These are phyloP conservation scores for Bipolaris sorokiniana DNA, from an alignment of 2,329 filamentous ascomycete species.

Conservation along the genomic window DNA sequence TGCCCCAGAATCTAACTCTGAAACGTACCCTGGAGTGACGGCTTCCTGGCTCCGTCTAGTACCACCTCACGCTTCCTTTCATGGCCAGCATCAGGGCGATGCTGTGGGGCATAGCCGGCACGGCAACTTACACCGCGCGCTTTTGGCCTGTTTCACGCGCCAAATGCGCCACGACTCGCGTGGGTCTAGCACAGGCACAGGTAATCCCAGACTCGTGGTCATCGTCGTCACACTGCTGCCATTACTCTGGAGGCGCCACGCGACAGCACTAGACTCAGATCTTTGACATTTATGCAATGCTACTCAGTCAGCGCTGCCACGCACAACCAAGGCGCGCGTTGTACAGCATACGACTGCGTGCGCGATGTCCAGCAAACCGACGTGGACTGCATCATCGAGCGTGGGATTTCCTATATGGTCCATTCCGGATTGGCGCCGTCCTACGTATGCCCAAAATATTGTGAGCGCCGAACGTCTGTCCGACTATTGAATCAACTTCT, in stretches of 20 bases:
- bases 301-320: slow-evolving; percentile 19
- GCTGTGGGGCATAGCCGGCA: slow-evolving; percentile 6
- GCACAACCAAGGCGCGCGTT: slow-evolving; percentile 18
- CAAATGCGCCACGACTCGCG: slow-evolving; percentile 20
- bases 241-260: slow-evolving; percentile 20
- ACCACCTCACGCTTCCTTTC: slow-evolving; percentile 3
- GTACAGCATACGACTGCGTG: slow-evolving; percentile 13
- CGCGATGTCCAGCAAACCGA: slow-evolving; percentile 6
- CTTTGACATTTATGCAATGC: slow-evolving; percentile 14
- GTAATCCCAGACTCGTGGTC: slow-evolving; percentile 19
- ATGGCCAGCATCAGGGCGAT: slow-evolving; percentile 7
- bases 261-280: slow-evolving; percentile 16
- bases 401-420: slow-evolving; percentile 14
- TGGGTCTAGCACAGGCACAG: slow-evolving; percentile 8
- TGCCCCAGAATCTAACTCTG: slow-evolving; percentile 1
- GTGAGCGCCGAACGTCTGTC: slow-evolving; percentile 18
- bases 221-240: slow-evolving; percentile 13
- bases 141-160: slow-evolving; percentile 8
- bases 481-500: slow-evolving; percentile 19
- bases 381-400: slow-evolving; percentile 17
- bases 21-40: slow-evolving; percentile 6
- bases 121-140: slow-evolving; percentile 9
- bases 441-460: slow-evolving; percentile 17
- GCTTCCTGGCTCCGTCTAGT: slow-evolving; percentile 18
- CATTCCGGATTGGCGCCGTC: slow-evolving; percentile 14